Evolutionary conservation across 805 yeast species (phyloP), one percentile per base, ranked within the genome.

Genomic region (Yamadazyma insecticola): DNA sequence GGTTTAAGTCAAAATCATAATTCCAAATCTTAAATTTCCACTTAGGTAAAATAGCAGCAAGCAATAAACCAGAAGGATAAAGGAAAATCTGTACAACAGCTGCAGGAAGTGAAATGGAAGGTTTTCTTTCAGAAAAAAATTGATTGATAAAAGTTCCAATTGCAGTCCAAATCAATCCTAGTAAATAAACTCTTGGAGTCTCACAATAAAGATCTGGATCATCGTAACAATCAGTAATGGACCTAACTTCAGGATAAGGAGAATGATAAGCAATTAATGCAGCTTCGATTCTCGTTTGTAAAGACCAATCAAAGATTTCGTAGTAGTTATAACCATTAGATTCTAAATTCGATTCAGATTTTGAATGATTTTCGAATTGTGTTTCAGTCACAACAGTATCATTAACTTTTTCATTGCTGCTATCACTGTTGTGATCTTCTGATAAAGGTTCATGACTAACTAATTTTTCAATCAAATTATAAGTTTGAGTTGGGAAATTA

Each of bases 161-260:
- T 8, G 66, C 52, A 3, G 72, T 64, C 68, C 77, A 66, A 20
- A 72, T 40, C 2, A 71, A 36, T 0, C 75, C 76, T 15, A 77
- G 50, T 3, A 63, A 53, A 65, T 78, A 77, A 41, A 70, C 72
- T 24, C 81, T 57, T 29, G 72, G 40, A 4, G 81, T 74, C 35
- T 72, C 75, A 18, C 60, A 64, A 0, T 72, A 70, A 14, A 65
- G 36, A 1, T 41, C 28, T 1, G 68, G 67, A 35, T 76, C 78
- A 40, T 77, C 81, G 27, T 43, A 55, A 7, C 76, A 70, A 9
- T 74, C 76, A 11, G 75, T 75, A 14, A 78, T 69, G 6, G 83
- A 76, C 13, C 83, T 52, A 9, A 78, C 78, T 43, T 78, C 84
- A 1, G 81, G 79, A 39, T 76, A 76, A 3, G 81, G 80, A 5